Conservation (phyloP, 2,329 filamentous ascomycete species). For the Colletotrichum viniferum region DNA sequence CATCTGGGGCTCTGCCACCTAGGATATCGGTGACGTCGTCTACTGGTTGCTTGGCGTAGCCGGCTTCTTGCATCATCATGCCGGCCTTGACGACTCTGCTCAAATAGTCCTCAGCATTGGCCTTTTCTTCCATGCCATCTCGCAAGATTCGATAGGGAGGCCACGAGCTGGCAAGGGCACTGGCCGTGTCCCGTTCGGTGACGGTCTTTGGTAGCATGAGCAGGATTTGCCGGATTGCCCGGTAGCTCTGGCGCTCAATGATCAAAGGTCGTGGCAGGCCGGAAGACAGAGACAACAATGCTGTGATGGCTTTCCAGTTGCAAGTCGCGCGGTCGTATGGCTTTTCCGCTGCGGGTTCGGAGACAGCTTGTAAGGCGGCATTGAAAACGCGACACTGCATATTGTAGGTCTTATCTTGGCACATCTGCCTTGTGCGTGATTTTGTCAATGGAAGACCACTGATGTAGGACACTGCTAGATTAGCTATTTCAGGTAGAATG, state of each 20-base stretch:
- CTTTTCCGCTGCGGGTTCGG: conserved; percentile 30
- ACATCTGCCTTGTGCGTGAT: neutral
- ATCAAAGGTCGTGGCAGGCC: conserved; percentile 51
- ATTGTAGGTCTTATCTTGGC: conserved; percentile 21
- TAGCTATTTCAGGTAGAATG: conserved; percentile 31
- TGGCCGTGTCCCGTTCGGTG: conserved; percentile 52
- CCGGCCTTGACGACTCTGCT: conserved; percentile 59
- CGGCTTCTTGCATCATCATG: conserved; percentile 59
- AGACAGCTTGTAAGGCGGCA: conserved; percentile 34
- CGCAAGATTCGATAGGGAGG: conserved; percentile 63
- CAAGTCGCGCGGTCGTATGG: conserved; percentile 43
- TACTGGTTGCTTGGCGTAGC: conserved; percentile 50
- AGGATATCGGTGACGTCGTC: conserved; percentile 57
- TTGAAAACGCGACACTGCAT: conserved; percentile 40
- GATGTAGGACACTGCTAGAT: conserved; percentile 34
- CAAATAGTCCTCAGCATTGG: conserved; percentile 54
- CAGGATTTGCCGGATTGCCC: conserved; percentile 58
- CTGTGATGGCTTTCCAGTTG: conserved; percentile 63
- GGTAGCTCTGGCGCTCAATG: conserved; percentile 57
- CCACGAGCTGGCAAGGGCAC: conserved; percentile 58
- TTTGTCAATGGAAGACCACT: conserved; percentile 23
- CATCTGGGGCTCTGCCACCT: conserved; percentile 55
- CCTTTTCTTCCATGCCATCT: conserved; percentile 64
- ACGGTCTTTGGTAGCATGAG: conserved; percentile 57
- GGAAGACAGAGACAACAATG: conserved; percentile 57